Evolutionary conservation across 2,329 filamentous ascomycete genomes (phyloP), one percentile per base, ranked within the genome.

Genomic region (Gaeumannomyces sp.): DNA sequence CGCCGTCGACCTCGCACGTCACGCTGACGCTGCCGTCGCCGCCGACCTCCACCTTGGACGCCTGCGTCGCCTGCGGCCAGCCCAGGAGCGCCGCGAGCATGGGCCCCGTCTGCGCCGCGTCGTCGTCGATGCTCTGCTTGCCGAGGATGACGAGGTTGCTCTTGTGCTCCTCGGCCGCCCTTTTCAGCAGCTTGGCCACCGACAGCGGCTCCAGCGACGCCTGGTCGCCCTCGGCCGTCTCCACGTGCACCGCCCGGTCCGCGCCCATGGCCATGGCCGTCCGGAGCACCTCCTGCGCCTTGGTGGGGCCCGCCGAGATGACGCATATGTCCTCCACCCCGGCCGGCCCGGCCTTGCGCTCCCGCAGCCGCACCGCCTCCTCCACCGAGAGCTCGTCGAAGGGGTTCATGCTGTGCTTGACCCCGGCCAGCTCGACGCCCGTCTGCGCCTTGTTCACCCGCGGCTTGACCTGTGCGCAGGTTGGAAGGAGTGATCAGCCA

Each of bases 221-320:
- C 66, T 86, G 86, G 62, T 93, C 91, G 69, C 87, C 88, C 69
- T 89, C 87, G 65, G 86, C 86, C 38, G 88, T 81, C 73, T 97
- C 92, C 58, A 98, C 89, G 81, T 95, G 93, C 75, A 99, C 89
- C 57, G 81, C 89, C 28, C 93, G 89, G 84, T 99, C 95, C 22
- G 94, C 95, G 69, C 95, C 95, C 93, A 99, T 97, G 72, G 95
- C 95, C 93, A 99, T 95, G 65, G 95, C 95, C 22, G 94, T 99
- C 66, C 95, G 92, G 64, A 99, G 85, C 22, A 93, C 88, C 75
- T 99, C 95, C 72, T 87, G 86, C 38, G 91, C 85, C 82, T 98
- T 99, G 66, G 93, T 75, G 2, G 94, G 93, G 6, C 95, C 95
- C 62, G 92, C 93, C 64, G 89, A 91, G 77, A 98, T 87, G 71